A percentile compares a stretch with the other conserved stretches of the same genome.
Evolutionary conservation across 495 filamentous ascomycete species (phyloP).

Genomic region (Podospora australis): DNA sequence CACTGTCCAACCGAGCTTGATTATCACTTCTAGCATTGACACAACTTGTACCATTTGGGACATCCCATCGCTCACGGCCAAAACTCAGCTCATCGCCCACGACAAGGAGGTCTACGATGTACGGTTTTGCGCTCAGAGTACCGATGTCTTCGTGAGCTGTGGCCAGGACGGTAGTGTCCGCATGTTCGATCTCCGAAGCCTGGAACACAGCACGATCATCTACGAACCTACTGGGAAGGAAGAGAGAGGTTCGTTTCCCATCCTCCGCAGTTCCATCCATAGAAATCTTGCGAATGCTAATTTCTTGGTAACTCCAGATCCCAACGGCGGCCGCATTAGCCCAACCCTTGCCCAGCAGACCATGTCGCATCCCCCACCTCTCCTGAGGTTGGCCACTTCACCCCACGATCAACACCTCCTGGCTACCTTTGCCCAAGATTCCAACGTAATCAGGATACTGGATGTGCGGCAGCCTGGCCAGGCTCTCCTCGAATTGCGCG

Average conservation of each 20-base stretch:
- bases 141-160: conserved; percentile 96
- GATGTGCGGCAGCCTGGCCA: conserved; percentile 96
- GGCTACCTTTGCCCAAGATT: conserved; percentile 93
- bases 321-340: conserved; percentile 48
- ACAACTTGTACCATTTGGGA: conserved; percentile 99
- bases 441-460: conserved; percentile 85
- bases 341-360: conserved; percentile 65
- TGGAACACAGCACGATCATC: conserved; percentile 98
- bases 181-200: conserved; percentile 96
- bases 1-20: conserved; percentile 86
- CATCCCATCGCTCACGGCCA: conserved; percentile 94
- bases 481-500: conserved; percentile 86
- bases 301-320: conserved; percentile 20
- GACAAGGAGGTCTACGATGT: conserved; percentile 99
- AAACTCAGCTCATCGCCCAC: conserved; percentile 96
- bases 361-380: conserved; percentile 71
- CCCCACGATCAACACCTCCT: conserved; percentile 94
- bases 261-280: too few relatives aligned
- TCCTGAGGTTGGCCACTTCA: conserved; percentile 85
- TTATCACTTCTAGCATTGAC: conserved; percentile 98
- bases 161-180: conserved; percentile 96
- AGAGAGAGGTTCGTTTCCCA: conserved; percentile 56
- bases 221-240: conserved; percentile 92
- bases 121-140: conserved; percentile 90
- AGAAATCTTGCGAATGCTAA: conserved; percentile 18